Conservation (phyloP, 768 basidiomycete species). For the Mycena galericulata region DNA sequence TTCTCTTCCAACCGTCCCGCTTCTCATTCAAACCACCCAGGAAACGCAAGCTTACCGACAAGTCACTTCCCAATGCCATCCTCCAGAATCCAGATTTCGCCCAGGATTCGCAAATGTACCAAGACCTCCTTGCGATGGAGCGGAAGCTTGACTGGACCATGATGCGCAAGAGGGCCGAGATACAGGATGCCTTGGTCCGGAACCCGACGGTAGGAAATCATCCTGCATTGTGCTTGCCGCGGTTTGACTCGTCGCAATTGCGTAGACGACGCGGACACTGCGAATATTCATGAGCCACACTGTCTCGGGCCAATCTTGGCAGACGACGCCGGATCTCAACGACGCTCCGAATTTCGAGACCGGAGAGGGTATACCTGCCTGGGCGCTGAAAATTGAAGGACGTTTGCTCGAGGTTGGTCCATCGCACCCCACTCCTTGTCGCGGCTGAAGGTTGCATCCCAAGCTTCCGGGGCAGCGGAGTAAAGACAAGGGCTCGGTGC, state of each 20-base stretch:
- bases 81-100: conserved; percentile 81
- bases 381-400: conserved; percentile 90
- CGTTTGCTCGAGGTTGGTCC: conserved; percentile 80
- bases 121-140: conserved; percentile 88
- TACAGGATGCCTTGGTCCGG: conserved; percentile 87
- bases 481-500: conserved; percentile 69
- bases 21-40: conserved; percentile 53
- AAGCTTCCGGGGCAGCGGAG: conserved; percentile 72
- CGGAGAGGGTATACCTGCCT: conserved; percentile 90
- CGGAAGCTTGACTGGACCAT: conserved; percentile 96
- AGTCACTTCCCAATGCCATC: conserved; percentile 81
- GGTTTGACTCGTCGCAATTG: conserved; percentile 28
- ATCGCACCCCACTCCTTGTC: neutral
- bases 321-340: conserved; percentile 64
- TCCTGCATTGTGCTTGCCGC: neutral
- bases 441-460: neutral
- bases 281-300: conserved; percentile 92
- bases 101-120: conserved; percentile 88
- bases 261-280: conserved; percentile 86
- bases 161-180: conserved; percentile 88
- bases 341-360: conserved; percentile 73
- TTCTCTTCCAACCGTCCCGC: neutral
- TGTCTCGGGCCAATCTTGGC: conserved; percentile 88
- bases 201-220: conserved; percentile 69
- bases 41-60: conserved; percentile 84